Evolutionary conservation across 805 yeast species (phyloP), one percentile per base, ranked within the genome.

Genomic region (Ogataea paraovalis): DNA sequence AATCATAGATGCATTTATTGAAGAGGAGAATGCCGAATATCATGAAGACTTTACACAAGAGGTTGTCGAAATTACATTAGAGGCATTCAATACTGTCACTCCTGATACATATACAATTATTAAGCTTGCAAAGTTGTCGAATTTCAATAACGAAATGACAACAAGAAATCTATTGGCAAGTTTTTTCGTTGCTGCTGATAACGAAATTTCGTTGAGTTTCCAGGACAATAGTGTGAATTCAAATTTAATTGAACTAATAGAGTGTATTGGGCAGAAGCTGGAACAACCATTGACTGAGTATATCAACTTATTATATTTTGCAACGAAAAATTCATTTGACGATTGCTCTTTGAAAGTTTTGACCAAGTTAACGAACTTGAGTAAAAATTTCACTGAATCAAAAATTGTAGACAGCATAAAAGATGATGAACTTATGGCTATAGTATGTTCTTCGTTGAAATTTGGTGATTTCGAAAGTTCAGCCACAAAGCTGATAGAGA

Each of bases 41-140:
- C 28, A 47, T 23, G 55, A 48, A 20, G 55, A 58, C 34, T 52
- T 54, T 25, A 41, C 46, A n/a, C 38, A 48, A 18, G 55, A 64
- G 36, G 61, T 63, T 12, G 58, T 65, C 5, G 47, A 49, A 10
- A 58, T 64, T 18, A 56, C 59, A n/a, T 38, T 66, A 8, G 68
- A 66, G 34, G 66, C 69, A 0, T 63, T 65, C 42, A 49, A 50
- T n/a, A 20, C 49, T 1, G 55, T 54, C 8, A 47, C 42, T 3
- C 68, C 69, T 10, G 69, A 66, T 52, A 57, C 66, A 1, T 50
- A 41, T 28, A 60, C 67, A 2, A 43, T 62, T 7, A 33, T 59
- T 12, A 45, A 48, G 30, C 45, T 67, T 18, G 51, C 58, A 3
- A 45, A 56, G n/a, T 16, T 59, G 18, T 52, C 58, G 2, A 40